These are phyloP conservation scores for Globisporangium polare DNA, from an alignment of 352 stramenopile genomes.

Conservation along the genomic window DNA sequence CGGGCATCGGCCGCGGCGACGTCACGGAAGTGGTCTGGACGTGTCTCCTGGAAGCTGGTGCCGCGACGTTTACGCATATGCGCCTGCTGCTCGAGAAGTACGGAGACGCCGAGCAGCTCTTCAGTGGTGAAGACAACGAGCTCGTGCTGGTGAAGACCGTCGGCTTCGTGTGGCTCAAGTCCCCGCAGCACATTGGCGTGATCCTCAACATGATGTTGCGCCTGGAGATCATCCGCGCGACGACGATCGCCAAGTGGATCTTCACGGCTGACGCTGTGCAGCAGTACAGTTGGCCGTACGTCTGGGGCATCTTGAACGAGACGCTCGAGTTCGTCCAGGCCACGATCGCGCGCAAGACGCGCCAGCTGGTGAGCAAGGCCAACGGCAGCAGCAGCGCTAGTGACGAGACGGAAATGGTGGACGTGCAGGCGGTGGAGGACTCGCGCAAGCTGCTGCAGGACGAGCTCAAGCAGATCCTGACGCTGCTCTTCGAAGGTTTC, in stretches of 20 bases:
- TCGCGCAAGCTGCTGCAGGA: slow-evolving; percentile 34
- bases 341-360: slow-evolving; percentile 30
- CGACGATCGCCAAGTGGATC: slow-evolving; percentile 77
- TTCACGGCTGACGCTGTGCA: slow-evolving; percentile 78
- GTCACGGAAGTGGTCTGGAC: slow-evolving; percentile 73
- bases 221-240: slow-evolving; percentile 52
- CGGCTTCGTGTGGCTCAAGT: slow-evolving; percentile 75
- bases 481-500: slow-evolving; percentile 63
- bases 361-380: slow-evolving; percentile 23
- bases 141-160: slow-evolving; percentile 67
- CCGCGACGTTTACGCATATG: slow-evolving; percentile 83
- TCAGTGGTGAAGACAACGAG: slow-evolving; percentile 41
- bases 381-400: not conserved
- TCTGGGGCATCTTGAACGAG: slow-evolving; percentile 79
- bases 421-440: slow-evolving; percentile 40
- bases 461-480: slow-evolving; percentile 48
- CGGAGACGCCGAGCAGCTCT: slow-evolving; percentile 43
- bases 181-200: slow-evolving; percentile 76
- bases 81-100: slow-evolving; percentile 81
- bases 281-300: slow-evolving; percentile 88
- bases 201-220: slow-evolving; percentile 82
- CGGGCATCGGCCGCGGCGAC: slow-evolving; percentile 40
- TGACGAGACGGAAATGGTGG: slow-evolving; percentile 50
- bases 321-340: slow-evolving; percentile 57
- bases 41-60: slow-evolving; percentile 67